A percentile compares a stretch with the other conserved stretches of the same genome.
phyloP scores from a whole-genome alignment of 495 filamentous ascomycete genomes.

The Emericellopsis terricola region DNA sequence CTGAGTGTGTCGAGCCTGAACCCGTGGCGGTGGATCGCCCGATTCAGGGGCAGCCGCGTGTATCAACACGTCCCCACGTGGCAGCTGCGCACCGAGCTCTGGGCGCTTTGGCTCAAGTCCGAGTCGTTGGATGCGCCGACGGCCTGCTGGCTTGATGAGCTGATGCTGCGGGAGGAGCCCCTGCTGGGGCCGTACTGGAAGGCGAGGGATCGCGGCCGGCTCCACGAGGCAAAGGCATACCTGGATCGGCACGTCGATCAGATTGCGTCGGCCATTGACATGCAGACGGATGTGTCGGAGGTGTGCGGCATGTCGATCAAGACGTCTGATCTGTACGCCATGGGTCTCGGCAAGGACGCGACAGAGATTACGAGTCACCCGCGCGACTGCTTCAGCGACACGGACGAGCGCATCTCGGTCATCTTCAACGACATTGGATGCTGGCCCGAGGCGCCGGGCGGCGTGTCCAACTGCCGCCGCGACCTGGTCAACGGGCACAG shows the following conservation, averaged over 20 bases:
- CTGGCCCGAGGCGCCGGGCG: constrained; percentile 3
- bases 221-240: background rate
- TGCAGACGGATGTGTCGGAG: constrained; percentile 1
- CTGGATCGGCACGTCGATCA: background rate
- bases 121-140: background rate
- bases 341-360: constrained; percentile 2
- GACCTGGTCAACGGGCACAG: constrained; percentile 4
- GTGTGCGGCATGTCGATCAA: background rate
- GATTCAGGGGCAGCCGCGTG: constrained; percentile 5
- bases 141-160: constrained; percentile 1
- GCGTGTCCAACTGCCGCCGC: constrained; percentile 1
- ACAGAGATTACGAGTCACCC: background rate
- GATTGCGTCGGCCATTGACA: constrained; percentile 1
- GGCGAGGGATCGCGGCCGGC: background rate
- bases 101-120: constrained; percentile 1
- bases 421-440: constrained; percentile 4
- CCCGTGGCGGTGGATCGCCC: constrained; percentile 5
- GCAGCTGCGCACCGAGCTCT: constrained; percentile 2
- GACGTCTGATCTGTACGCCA: constrained; percentile 2
- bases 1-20: constrained; percentile 4
- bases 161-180: constrained; percentile 1
- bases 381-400: constrained; percentile 2
- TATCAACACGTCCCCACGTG: constrained; percentile 6
- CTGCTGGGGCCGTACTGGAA: background rate
- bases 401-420: constrained; percentile 1